Conservation (phyloP, 768 basidiomycete genomes). For the Cytidiella melzeri region DNA sequence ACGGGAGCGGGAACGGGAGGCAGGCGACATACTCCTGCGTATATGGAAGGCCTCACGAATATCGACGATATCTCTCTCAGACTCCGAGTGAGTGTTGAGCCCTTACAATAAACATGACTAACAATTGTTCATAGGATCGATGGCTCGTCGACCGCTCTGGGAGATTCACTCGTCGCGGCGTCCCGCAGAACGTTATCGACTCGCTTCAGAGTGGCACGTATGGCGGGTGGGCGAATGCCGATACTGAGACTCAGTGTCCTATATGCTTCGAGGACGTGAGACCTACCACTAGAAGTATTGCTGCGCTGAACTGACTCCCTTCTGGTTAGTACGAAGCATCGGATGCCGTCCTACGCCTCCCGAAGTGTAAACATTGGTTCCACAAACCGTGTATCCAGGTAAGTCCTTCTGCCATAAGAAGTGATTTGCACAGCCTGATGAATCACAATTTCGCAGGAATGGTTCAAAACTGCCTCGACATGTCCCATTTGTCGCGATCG, state of each 20-base stretch:
- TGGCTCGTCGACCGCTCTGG: not conserved
- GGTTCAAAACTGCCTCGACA: constrained; percentile 69
- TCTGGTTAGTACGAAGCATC: constrained; percentile 48
- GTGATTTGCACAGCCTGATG: not conserved
- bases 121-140: not conserved
- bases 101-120: not conserved
- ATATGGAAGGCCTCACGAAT: too few relatives aligned
- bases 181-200: constrained; percentile 55
- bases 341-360: constrained; percentile 62
- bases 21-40: too few relatives aligned
- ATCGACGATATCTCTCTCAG: too few relatives aligned
- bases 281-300: constrained; percentile 12
- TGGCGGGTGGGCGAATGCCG: constrained; percentile 60
- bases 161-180: constrained; percentile 31
- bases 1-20: too few relatives aligned
- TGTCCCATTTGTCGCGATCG: constrained; percentile 77
- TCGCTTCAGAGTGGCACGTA: constrained; percentile 55
- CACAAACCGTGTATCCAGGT: constrained; percentile 75
- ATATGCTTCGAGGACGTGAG: constrained; percentile 82
- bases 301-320: constrained; percentile 10
- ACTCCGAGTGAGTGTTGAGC: not conserved
- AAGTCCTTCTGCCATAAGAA: constrained; percentile 16
- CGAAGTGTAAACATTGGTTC: constrained; percentile 74
- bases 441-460: constrained; percentile 48
- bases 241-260: constrained; percentile 71